A percentile compares a stretch with the other conserved stretches of the same genome.
Conservation (phyloP, 2,329 filamentous ascomycete genomes). For the Aureobasidium pullulans region DNA sequence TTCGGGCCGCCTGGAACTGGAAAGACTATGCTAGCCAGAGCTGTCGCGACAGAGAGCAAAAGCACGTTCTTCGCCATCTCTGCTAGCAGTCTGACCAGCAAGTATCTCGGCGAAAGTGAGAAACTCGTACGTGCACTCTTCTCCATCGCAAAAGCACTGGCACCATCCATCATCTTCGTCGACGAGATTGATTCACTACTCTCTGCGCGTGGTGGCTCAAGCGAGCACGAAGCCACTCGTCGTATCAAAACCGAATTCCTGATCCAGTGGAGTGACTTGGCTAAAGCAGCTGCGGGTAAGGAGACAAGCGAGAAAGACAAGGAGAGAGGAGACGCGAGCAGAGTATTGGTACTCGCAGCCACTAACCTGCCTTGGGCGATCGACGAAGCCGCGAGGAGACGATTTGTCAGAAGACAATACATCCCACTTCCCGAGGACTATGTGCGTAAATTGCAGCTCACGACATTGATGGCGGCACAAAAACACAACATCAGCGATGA, state of each 20-base stretch:
- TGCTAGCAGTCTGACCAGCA: constrained; percentile 86
- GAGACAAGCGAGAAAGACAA: constrained; percentile 61
- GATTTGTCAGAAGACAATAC: constrained; percentile 91
- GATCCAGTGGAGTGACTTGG: constrained; percentile 93
- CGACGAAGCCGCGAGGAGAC: constrained; percentile 82
- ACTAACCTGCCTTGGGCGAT: constrained; percentile 98
- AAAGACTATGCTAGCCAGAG: constrained; percentile 94
- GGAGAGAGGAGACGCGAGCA: constrained; percentile 69
- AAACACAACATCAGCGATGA: constrained; percentile 67
- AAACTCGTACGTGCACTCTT: constrained; percentile 93
- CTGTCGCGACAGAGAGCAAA: constrained; percentile 87
- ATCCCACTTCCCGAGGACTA: constrained; percentile 84
- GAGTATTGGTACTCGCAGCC: constrained; percentile 87
- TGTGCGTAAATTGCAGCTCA: constrained; percentile 71
- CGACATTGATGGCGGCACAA: constrained; percentile 74
- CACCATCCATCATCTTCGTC: constrained; percentile 95
- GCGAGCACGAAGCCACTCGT: constrained; percentile 86
- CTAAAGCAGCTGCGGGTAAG: constrained; percentile 80
- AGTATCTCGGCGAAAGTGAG: constrained; percentile 92
- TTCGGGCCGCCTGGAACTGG: constrained; percentile 97
- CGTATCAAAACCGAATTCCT: constrained; percentile 97
- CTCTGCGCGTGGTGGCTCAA: constrained; percentile 71
- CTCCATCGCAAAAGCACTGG: constrained; percentile 75
- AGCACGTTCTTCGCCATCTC: constrained; percentile 98
- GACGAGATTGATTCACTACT: constrained; percentile 96